Conservation (phyloP, 345 rosid species). For the Capsella bursapastoris region DNA sequence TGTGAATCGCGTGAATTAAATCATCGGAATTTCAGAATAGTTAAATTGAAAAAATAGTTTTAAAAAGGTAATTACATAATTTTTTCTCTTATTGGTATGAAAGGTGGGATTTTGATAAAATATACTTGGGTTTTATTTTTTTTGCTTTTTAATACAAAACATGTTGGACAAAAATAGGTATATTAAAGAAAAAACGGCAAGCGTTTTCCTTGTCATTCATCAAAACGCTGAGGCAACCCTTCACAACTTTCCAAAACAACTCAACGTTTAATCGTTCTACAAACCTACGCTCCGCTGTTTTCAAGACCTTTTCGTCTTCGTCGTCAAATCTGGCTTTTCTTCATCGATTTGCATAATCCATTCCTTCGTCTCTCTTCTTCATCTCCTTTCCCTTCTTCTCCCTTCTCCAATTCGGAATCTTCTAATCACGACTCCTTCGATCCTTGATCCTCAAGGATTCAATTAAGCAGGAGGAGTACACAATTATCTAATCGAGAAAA, state of each 20-base stretch:
- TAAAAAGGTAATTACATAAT: no score
- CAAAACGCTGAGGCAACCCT: background rate
- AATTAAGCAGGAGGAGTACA: background rate
- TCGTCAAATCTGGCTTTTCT: constrained; percentile 40
- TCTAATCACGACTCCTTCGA: background rate
- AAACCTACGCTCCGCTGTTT: constrained; percentile 30
- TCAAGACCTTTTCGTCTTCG: constrained; percentile 23
- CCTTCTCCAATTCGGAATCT: background rate
- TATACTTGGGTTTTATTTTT: no score
- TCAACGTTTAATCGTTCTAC: background rate
- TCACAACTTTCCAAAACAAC: background rate
- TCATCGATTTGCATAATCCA: constrained; percentile 16
- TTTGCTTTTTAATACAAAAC: no score
- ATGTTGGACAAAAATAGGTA: background rate
- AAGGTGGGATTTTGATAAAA: no score
- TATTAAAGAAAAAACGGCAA: constrained; percentile 23
- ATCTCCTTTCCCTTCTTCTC: constrained; percentile 9
- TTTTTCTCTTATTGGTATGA: no score
- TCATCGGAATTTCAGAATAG: no score
- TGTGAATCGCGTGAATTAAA: no score
- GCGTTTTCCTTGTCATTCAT: background rate
- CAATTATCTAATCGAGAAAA: background rate
- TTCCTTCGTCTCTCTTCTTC: constrained; percentile 11
- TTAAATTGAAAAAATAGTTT: no score
- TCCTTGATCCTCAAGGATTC: constrained; percentile 11